Conservation (phyloP, 192 early-diverging fungal species). For the Coemansia sp. region DNA sequence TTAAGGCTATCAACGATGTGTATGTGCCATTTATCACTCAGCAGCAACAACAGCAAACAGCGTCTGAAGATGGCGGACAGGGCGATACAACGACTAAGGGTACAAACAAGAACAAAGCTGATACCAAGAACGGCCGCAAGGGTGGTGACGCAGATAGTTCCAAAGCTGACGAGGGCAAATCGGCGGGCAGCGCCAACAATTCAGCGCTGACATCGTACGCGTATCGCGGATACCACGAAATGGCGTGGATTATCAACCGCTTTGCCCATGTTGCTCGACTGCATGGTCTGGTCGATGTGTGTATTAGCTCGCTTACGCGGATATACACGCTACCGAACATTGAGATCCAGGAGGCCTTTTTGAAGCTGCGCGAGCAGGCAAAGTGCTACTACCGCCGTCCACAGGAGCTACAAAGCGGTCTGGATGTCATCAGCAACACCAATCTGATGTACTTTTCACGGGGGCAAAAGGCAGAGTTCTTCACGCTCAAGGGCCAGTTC, state of each 20-base stretch:
- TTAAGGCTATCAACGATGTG: slow-evolving; percentile 92
- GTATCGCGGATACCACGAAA: slow-evolving; percentile 98
- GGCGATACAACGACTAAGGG: slow-evolving; percentile 12
- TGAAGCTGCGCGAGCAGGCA: slow-evolving; percentile 95
- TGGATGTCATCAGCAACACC: slow-evolving; percentile 99
- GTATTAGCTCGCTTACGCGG: slow-evolving; percentile 85
- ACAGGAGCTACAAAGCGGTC: slow-evolving; percentile 81
- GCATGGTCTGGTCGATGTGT: slow-evolving; percentile 94
- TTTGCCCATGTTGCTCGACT: slow-evolving; percentile 96
- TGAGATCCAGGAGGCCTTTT: slow-evolving; percentile 98
- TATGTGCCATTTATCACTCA: slow-evolving; percentile 81
- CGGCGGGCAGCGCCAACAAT: slow-evolving; percentile 12
- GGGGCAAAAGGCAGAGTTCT: slow-evolving; percentile 96
- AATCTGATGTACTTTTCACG: slow-evolving; percentile 93
- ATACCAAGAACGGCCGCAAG: slow-evolving; percentile 49
- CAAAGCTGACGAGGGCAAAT: slow-evolving; percentile 1
- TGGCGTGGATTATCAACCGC: slow-evolving; percentile 99
- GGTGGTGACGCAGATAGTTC: slow-evolving; percentile 13
- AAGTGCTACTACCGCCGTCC: slow-evolving; percentile 95
- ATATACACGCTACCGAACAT: slow-evolving; percentile 99
- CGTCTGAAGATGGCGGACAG: slow-evolving; percentile 12
- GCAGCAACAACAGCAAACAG: slow-evolving; percentile 12
- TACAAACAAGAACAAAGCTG: slow-evolving; percentile 50
- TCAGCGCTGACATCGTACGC: slow-evolving; percentile 73
- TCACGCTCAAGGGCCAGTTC: slow-evolving; percentile 94